Evolutionary conservation across 345 rosid species (phyloP).

Genomic region (Conringia planisiliqua): DNA sequence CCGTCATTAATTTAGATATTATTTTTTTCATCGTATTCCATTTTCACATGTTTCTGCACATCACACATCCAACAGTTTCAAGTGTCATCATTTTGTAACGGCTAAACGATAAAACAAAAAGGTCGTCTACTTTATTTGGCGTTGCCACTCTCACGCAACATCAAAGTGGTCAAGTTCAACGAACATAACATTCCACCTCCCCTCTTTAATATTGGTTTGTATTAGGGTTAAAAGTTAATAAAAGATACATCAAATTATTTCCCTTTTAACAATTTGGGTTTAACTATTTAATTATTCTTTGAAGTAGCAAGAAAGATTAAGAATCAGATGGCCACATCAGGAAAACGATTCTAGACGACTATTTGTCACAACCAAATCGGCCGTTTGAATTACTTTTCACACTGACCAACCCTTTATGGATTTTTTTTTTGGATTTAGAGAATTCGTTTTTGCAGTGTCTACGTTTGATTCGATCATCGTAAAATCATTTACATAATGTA

Average conservation of each 20-base stretch:
- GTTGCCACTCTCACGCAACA: conserved; percentile 23
- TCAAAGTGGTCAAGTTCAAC: conserved; percentile 16
- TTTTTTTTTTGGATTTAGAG: neutral
- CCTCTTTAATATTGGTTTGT: neutral
- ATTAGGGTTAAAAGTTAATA: neutral
- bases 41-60: conserved; percentile 1
- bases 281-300: neutral
- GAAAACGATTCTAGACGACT: neutral
- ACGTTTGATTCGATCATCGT: neutral
- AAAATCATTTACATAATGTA: neutral
- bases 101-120: neutral
- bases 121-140: neutral
- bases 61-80: neutral
- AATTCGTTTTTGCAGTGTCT: neutral
- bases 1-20: neutral
- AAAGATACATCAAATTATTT: neutral
- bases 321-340: neutral
- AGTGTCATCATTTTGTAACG: conserved; percentile 4
- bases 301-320: neutral
- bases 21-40: neutral
- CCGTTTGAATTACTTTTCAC: conserved; percentile 5
- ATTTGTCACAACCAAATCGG: conserved; percentile 1
- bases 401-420: conserved; percentile 5
- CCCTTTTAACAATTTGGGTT: neutral
- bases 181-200: conserved; percentile 1